Conservation (phyloP, 345 rosid species). For the Arabidopsis arenosa region DNA sequence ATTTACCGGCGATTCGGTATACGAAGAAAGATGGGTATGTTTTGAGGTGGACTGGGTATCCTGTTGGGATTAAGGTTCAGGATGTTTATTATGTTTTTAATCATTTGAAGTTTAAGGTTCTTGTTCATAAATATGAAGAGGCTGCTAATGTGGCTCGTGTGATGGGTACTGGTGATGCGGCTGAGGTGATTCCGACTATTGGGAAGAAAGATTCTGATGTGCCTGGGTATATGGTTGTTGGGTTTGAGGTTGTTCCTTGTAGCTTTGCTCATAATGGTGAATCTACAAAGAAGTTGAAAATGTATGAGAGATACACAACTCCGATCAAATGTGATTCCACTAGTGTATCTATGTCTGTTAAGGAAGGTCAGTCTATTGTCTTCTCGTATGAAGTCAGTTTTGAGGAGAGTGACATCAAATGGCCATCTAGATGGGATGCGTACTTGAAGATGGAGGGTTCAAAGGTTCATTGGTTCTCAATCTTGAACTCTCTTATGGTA, state of each 20-base stretch:
- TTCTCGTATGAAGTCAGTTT: slow-evolving; percentile 79
- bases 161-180: slow-evolving; percentile 91
- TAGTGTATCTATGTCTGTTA: slow-evolving; percentile 67
- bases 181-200: slow-evolving; percentile 66
- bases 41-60: slow-evolving; percentile 87
- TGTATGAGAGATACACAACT: slow-evolving; percentile 64
- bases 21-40: slow-evolving; percentile 64
- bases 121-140: slow-evolving; percentile 86
- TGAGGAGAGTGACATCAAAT: slow-evolving; percentile 76
- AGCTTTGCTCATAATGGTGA: slow-evolving; percentile 64
- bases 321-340: slow-evolving; percentile 74
- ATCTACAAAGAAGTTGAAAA: slow-evolving; percentile 59
- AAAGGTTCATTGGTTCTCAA: slow-evolving; percentile 91
- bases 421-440: slow-evolving; percentile 97
- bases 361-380: slow-evolving; percentile 73
- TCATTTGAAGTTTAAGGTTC: slow-evolving; percentile 86
- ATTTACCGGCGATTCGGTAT: slow-evolving; percentile 80
- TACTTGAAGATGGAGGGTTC: slow-evolving; percentile 85
- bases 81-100: slow-evolving; percentile 76
- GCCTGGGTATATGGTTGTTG: slow-evolving; percentile 84
- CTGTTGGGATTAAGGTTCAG: slow-evolving; percentile 73
- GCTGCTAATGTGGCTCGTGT: slow-evolving; percentile 69
- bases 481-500: slow-evolving; percentile 81
- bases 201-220: slow-evolving; percentile 49
- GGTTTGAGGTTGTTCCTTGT: slow-evolving; percentile 87